A percentile compares a stretch with the other conserved stretches of the same genome.
These are phyloP conservation scores for Citrullus mucosospermus DNA, from an alignment of 306 rosid genomes.

Conservation along the genomic window DNA sequence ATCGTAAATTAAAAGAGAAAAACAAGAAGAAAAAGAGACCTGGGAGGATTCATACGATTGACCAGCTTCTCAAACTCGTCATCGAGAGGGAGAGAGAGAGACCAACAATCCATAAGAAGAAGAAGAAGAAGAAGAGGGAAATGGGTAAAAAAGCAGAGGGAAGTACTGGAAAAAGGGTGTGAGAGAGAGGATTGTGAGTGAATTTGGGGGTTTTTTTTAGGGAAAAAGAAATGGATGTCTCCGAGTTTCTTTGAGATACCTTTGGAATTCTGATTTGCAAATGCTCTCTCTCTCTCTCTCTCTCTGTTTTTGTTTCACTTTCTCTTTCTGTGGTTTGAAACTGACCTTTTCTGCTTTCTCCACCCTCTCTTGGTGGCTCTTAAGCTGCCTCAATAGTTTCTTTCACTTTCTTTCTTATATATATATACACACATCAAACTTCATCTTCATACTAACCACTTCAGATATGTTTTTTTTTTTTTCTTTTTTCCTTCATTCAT, in stretches of 20 bases:
- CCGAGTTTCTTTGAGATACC: slow-evolving; percentile 9
- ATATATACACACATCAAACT: too few relatives aligned
- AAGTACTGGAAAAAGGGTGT: slow-evolving; percentile 2
- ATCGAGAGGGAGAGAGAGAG: slow-evolving; percentile 35
- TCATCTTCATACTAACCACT: too few relatives aligned
- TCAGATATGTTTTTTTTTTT: too few relatives aligned
- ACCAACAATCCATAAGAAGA: slow-evolving; percentile 64
- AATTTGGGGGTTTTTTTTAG: background rate
- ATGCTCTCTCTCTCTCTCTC: background rate
- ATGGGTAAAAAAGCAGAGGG: background rate
- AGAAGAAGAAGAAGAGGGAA: background rate
- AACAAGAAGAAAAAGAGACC: slow-evolving; percentile 22
- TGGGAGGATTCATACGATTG: slow-evolving; percentile 85
- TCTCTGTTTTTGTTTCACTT: background rate
- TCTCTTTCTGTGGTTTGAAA: slow-evolving; percentile 1
- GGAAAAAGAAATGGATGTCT: background rate
- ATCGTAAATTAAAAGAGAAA: background rate
- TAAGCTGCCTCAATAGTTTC: slow-evolving; percentile 36
- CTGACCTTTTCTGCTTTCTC: slow-evolving; percentile 10
- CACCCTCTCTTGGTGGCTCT: slow-evolving; percentile 34
- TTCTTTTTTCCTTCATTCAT: too few relatives aligned
- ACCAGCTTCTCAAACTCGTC: slow-evolving; percentile 84
- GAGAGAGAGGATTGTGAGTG: background rate
- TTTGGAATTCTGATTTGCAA: slow-evolving; percentile 17
- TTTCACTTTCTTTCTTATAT: background rate